phyloP scores from a whole-genome alignment of 2,329 filamentous ascomycete species.

The Myriosclerotinia curreyana region DNA sequence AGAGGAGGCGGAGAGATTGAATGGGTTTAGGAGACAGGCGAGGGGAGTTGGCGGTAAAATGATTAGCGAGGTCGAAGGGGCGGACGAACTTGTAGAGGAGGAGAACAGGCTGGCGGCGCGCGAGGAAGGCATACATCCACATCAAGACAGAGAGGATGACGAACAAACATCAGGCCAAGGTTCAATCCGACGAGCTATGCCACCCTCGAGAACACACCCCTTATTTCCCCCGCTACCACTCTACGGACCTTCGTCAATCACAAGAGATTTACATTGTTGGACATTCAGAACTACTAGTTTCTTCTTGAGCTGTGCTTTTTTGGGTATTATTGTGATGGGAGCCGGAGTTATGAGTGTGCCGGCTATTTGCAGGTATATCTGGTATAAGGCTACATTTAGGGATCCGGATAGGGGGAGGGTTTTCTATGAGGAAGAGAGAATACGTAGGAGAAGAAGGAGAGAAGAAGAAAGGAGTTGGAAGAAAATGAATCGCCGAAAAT shows the following conservation, averaged over 20 bases:
- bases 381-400: slow-evolving; percentile 54
- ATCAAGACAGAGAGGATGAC: slow-evolving; percentile 26
- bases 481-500: slow-evolving; percentile 43
- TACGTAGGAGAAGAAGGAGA: slow-evolving; percentile 54
- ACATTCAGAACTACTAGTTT: slow-evolving; percentile 67
- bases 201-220: slow-evolving; percentile 69
- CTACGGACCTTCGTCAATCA: slow-evolving; percentile 69
- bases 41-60: slow-evolving; percentile 28
- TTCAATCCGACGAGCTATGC: slow-evolving; percentile 49
- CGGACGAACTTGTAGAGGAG: slow-evolving; percentile 38
- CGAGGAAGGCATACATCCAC: slow-evolving; percentile 6
- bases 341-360: slow-evolving; percentile 67
- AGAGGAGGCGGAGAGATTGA: slow-evolving; percentile 68
- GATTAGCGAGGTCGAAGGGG: slow-evolving; percentile 41
- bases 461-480: slow-evolving; percentile 63
- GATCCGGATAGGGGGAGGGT: slow-evolving; percentile 60
- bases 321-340: slow-evolving; percentile 72
- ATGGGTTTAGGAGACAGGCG: slow-evolving; percentile 55
- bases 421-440: slow-evolving; percentile 71
- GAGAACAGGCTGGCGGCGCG: slow-evolving; percentile 27
- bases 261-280: slow-evolving; percentile 63
- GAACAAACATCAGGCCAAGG: slow-evolving; percentile 48
- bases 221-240: slow-evolving; percentile 81
- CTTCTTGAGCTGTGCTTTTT: slow-evolving; percentile 73
- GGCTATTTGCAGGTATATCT: slow-evolving; percentile 47